Base-by-base conservation (phyloP, 495 filamentous ascomycete species). In the Aspergillus kassunensis region DNA sequence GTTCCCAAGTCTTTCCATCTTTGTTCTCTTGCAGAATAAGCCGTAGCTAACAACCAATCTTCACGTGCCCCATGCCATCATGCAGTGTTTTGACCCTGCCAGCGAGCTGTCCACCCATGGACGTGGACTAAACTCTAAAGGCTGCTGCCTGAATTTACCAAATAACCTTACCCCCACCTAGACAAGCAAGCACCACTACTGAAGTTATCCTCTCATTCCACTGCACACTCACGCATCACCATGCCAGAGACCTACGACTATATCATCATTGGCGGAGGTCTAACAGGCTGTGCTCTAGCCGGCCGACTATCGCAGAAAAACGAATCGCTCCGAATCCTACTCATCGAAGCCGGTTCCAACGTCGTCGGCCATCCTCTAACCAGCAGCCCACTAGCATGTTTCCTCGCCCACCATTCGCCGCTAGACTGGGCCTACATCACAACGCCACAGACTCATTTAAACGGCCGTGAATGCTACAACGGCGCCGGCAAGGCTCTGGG, bases 241-340 rank as follows among this genome's bases (percentile, higher is more conserved):
- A 39, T 46, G 42, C 21, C 36, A 10, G 3, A 15, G 19, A 18
- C 6, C 3, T 63, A 59, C 40, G 69, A 72, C 58, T 74, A 64
- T 45, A 58, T 74, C 19, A 67, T 74, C 39, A 49, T 68, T 29
- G 70, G 77, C 0, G 78, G 71, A 2, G 79, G 79, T 4, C 73
- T 65, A 5, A 49, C 67, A 9, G 71, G 62, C 13, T 70, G 64
- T 30, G 61, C 61, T 0, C 50, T 71, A 0, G 61, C 67, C 7
- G 48, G 57, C 19, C 49, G 66, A 11, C 57, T 74, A 6, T 12
- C 39, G 16, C 25, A 63, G 27, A 47, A 36, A 12, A 13, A 64
- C 23, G 39, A 51, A 4, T 36, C 45, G 0, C 40, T 61, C n/a
- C 45, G 36, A 3, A 59, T 69, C 45, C 51, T 65, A 24, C 13